Base-by-base conservation (phyloP, 192 early-diverging fungal genomes). In the Backusella macrospora region DNA sequence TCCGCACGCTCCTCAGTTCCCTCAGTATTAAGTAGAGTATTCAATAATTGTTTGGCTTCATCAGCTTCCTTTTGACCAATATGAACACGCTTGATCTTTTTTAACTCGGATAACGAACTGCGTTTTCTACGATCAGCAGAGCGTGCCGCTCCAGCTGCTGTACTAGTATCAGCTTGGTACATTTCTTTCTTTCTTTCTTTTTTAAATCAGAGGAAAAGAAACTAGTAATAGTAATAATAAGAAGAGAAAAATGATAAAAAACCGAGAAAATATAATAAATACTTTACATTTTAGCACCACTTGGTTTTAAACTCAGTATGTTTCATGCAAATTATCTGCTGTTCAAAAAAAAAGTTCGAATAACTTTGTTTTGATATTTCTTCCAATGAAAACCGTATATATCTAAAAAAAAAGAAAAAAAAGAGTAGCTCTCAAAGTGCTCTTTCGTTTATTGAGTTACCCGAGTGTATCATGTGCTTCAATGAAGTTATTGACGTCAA, bases 21-120 rank as follows among this genome's bases (percentile, higher is more conserved):
- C n/a, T 72, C 47, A 15, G 21, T 42, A 62, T 44, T 13, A 16
- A 78, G 62, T 46, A 70, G 63, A 23, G 40, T 38, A 7, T 59
- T 59, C 5, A 78, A 47, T 15, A 78, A 34, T 16, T 78, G 68
- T 68, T 78, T 73, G 62, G 72, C 77, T 42, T 78, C 52, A 59
- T 59, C 52, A 1, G 52, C 52, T 59, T 59, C 52, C 52, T 59
- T 59, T 59, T 59, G 52, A 13, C 52, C 52, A 59, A 59, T 59
- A 59, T 59, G 52, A 59, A 59, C 52, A 59, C 52, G 52, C 10
- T 59, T 59, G 21, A 59, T 59, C 12, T 59, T 59, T 59, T 59
- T 59, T 59, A 59, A 12, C 12, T 59, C 52, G 21, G 52, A 59
- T 12, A 59, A n/a, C 3, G 52, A 59, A 12, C 52, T 59, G 1